These are phyloP conservation scores for Papiliotrema flavescens DNA, from an alignment of 1,284 basidiomycete species.

Conservation along the genomic window DNA sequence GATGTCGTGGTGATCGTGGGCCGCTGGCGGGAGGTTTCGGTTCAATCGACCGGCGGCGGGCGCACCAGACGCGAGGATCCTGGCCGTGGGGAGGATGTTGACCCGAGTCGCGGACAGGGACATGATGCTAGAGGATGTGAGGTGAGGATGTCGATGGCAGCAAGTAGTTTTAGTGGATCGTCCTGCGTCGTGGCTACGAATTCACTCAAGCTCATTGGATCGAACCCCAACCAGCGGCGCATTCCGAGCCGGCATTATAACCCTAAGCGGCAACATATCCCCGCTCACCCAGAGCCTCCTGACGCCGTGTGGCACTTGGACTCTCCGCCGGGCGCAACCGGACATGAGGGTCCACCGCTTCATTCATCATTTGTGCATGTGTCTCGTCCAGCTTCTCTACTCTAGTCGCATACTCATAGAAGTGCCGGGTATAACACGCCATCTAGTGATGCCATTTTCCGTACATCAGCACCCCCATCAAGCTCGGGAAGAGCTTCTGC, in stretches of 20 bases:
- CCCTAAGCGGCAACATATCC: background rate
- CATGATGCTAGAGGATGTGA: conserved; percentile 16
- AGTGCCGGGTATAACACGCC: background rate
- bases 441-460: conserved; percentile 24
- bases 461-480: conserved; percentile 25
- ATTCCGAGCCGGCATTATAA: conserved; percentile 2
- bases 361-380: too few species aligned
- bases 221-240: background rate
- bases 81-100: conserved; percentile 76
- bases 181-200: background rate
- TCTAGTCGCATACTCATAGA: too few species aligned
- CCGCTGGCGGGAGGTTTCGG: conserved; percentile 72
- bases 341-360: too few species aligned
- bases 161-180: background rate
- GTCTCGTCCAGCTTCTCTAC: too few species aligned
- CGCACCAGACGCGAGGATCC: conserved; percentile 75
- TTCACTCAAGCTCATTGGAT: conserved; percentile 1
- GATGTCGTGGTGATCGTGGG: conserved; percentile 61
- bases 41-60: conserved; percentile 96
- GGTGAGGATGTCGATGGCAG: background rate
- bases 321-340: background rate
- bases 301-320: background rate
- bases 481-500: conserved; percentile 9
- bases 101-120: conserved; percentile 47
- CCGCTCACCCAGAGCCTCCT: background rate